These are phyloP conservation scores for Gamarada debralockiae DNA, from an alignment of 495 filamentous ascomycete species.

Conservation along the genomic window DNA sequence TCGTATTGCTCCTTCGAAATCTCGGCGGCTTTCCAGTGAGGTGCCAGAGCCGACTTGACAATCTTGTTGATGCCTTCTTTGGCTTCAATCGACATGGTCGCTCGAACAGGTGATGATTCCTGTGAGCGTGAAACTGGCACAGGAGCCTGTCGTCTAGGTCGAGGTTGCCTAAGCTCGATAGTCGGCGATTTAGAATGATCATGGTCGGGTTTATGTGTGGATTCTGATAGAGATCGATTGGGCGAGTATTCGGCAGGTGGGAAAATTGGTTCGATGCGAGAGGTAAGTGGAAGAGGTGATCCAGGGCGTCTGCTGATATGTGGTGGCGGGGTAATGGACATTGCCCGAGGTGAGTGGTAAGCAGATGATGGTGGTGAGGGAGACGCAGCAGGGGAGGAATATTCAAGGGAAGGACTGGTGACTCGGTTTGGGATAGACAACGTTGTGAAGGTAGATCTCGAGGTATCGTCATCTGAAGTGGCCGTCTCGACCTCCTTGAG, in stretches of 20 bases:
- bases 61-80: slow-evolving; percentile 81
- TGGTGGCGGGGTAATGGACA: slow-evolving; percentile 71
- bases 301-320: slow-evolving; percentile 55
- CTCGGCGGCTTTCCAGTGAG: slow-evolving; percentile 59
- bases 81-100: slow-evolving; percentile 59
- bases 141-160: slow-evolving; percentile 35
- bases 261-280: slow-evolving; percentile 57
- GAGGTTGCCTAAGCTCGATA: slow-evolving; percentile 45
- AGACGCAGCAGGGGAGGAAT: slow-evolving; percentile 72
- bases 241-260: slow-evolving; percentile 59
- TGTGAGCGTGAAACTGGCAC: slow-evolving; percentile 39
- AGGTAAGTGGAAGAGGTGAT: slow-evolving; percentile 67
- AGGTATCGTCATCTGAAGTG: slow-evolving; percentile 45
- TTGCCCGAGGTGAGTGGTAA: slow-evolving; percentile 62
- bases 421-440: slow-evolving; percentile 25
- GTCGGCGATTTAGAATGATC: not conserved
- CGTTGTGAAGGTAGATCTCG: slow-evolving; percentile 36
- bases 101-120: slow-evolving; percentile 52
- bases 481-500: slow-evolving; percentile 83
- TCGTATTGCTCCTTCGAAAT: slow-evolving; percentile 82
- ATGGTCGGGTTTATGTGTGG: not conserved
- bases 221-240: slow-evolving; percentile 49
- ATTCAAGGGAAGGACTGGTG: slow-evolving; percentile 42
- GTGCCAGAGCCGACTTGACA: slow-evolving; percentile 71
- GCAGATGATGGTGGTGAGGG: slow-evolving; percentile 53